Percentiles rank a stretch among this genome's conserved stretches.
Conservation (phyloP, 306 rosid species). For the Urtica urens region DNA sequence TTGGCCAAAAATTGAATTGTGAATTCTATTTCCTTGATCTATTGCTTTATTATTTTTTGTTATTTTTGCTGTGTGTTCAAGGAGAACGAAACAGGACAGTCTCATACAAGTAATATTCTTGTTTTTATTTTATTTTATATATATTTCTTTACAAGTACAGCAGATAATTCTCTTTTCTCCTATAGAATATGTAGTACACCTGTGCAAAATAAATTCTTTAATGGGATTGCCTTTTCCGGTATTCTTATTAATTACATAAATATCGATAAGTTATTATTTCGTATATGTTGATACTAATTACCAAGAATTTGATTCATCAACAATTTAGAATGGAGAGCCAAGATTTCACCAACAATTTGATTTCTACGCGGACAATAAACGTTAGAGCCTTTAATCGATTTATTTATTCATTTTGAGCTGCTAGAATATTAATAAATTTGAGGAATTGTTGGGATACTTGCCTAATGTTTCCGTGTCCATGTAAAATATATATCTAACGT, state of each 20-base stretch:
- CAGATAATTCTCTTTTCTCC: slow-evolving; percentile 8
- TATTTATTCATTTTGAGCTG: too few relatives aligned
- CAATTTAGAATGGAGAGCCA: too few relatives aligned
- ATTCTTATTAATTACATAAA: background rate
- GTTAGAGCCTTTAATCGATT: background rate
- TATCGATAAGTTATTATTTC: too few relatives aligned
- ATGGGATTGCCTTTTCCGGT: background rate
- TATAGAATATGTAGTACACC: slow-evolving; percentile 23
- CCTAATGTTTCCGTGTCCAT: too few relatives aligned
- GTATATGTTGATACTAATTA: too few relatives aligned
- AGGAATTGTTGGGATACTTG: too few relatives aligned
- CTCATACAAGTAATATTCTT: slow-evolving; percentile 26
- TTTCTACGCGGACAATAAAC: background rate
- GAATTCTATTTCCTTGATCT: slow-evolving; percentile 20
- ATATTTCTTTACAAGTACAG: too few relatives aligned
- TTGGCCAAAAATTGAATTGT: too few relatives aligned
- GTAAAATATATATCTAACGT: too few relatives aligned
- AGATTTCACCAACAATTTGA: too few relatives aligned
- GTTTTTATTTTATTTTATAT: slow-evolving; percentile 22
- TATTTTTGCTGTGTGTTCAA: slow-evolving; percentile 16
- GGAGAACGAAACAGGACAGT: slow-evolving; percentile 25
- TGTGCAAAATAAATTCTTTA: slow-evolving; percentile 12
- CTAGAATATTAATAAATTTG: too few relatives aligned
- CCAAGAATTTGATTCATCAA: too few relatives aligned
- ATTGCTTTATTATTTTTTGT: slow-evolving; percentile 20